phyloP scores from a whole-genome alignment of 2,329 filamentous ascomycete genomes.

The Thermochaetoides dissita region DNA sequence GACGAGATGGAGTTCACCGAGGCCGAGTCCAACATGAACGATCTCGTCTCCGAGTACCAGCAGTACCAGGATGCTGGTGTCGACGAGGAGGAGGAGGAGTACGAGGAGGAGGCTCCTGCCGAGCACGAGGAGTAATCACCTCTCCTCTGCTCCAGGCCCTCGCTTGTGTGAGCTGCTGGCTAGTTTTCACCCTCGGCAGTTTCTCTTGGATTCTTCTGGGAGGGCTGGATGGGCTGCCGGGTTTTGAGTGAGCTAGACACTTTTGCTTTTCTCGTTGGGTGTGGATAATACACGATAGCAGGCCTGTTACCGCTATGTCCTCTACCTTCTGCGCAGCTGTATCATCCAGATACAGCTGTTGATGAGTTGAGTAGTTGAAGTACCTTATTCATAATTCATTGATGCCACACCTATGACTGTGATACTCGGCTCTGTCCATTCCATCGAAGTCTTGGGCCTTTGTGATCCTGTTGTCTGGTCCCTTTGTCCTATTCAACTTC shows the following conservation, averaged over 20 bases:
- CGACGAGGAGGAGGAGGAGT: conserved; percentile 94
- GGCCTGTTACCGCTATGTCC: no score
- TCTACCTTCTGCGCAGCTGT: no score
- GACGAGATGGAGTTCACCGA: conserved; percentile 99
- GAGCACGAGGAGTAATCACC: conserved; percentile 50
- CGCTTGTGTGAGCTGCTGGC: not conserved
- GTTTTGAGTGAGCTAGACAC: not conserved
- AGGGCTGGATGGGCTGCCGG: not conserved
- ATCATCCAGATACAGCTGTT: no score
- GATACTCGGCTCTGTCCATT: no score
- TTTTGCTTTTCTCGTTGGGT: not conserved
- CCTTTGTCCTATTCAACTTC: no score
- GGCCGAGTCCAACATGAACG: conserved; percentile 99
- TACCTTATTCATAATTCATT: no score
- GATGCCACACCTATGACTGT: no score
- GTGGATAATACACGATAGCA: no score
- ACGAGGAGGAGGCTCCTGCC: conserved; percentile 67
- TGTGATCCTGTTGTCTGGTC: no score
- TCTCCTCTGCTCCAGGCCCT: not conserved
- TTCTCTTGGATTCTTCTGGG: not conserved
- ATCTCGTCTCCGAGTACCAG: conserved; percentile 98
- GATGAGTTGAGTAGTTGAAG: no score
- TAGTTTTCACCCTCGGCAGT: not conserved
- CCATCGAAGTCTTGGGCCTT: no score
- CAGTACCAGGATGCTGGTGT: conserved; percentile 99